Conservation (phyloP, 139 green algal species). For the Medakamo hakoo region DNA sequence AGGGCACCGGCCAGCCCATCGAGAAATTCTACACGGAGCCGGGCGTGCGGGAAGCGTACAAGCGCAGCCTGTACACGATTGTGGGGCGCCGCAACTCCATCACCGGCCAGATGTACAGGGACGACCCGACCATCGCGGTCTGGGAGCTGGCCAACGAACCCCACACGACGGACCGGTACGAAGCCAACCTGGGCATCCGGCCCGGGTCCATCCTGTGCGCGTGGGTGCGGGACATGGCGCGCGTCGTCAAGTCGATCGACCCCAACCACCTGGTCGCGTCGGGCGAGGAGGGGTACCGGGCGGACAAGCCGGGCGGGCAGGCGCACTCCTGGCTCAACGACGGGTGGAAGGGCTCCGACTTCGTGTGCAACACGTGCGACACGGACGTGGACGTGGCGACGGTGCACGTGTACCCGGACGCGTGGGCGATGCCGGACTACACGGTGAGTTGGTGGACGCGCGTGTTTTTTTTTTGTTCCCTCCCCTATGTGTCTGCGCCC, state of each 20-base stretch:
- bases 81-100: slow-evolving; percentile 24
- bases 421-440: neutral
- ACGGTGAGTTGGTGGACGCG: no score
- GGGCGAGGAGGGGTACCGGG: slow-evolving; percentile 28
- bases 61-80: slow-evolving; percentile 32
- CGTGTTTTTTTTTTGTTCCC: no score
- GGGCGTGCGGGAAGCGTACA: slow-evolving; percentile 21
- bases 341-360: neutral
- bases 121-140: slow-evolving; percentile 42
- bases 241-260: slow-evolving; percentile 15
- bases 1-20: slow-evolving; percentile 6
- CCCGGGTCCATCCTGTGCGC: neutral
- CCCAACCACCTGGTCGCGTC: slow-evolving; percentile 37
- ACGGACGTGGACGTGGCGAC: neutral
- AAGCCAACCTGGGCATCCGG: neutral
- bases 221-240: neutral
- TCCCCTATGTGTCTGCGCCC: no score
- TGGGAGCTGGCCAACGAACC: slow-evolving; percentile 23
- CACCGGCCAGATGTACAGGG: slow-evolving; percentile 20
- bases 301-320: neutral
- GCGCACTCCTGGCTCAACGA: neutral
- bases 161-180: neutral
- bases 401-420: neutral
- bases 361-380: neutral
- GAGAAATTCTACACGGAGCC: slow-evolving; percentile 14